Percentiles rank a stretch among this genome's conserved stretches.
Conservation (phyloP, 352 stramenopile species). For the Globisporangium paroecandrum region DNA sequence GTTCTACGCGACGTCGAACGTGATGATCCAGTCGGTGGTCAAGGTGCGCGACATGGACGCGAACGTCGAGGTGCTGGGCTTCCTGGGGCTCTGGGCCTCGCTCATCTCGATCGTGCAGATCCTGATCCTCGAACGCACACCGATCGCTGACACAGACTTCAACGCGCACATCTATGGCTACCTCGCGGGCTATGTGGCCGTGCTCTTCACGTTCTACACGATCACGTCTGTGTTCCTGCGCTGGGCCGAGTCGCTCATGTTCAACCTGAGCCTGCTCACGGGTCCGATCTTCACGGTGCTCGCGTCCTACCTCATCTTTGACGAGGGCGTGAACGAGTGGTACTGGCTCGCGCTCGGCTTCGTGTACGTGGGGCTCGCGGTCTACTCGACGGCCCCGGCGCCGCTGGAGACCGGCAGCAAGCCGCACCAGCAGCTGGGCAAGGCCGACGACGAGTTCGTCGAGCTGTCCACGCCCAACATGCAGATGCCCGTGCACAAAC, state of each 20-base stretch:
- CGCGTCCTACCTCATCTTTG: constrained; percentile 56
- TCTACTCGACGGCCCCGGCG: constrained; percentile 43
- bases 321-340: constrained; percentile 51
- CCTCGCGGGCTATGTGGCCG: constrained; percentile 49
- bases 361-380: constrained; percentile 51
- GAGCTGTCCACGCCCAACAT: constrained; percentile 10
- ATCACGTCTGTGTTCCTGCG: constrained; percentile 56
- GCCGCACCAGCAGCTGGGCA: not conserved
- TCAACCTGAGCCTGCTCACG: constrained; percentile 64
- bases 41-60: constrained; percentile 51
- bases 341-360: constrained; percentile 60
- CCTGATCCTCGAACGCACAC: constrained; percentile 35
- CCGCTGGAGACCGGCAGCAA: constrained; percentile 24
- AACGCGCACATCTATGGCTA: constrained; percentile 52
- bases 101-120: constrained; percentile 58
- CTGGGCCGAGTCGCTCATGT: constrained; percentile 61
- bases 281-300: constrained; percentile 55
- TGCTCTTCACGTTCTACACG: constrained; percentile 63
- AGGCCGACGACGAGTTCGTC: constrained; percentile 6
- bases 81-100: constrained; percentile 48
- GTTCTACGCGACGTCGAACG: constrained; percentile 65
- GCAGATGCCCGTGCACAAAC: constrained; percentile 4
- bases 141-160: constrained; percentile 46
- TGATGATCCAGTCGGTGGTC: constrained; percentile 72
- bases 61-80: constrained; percentile 57